phyloP scores from a whole-genome alignment of 2,329 filamentous ascomycete genomes.

The Phyllosticta capitalensis region DNA sequence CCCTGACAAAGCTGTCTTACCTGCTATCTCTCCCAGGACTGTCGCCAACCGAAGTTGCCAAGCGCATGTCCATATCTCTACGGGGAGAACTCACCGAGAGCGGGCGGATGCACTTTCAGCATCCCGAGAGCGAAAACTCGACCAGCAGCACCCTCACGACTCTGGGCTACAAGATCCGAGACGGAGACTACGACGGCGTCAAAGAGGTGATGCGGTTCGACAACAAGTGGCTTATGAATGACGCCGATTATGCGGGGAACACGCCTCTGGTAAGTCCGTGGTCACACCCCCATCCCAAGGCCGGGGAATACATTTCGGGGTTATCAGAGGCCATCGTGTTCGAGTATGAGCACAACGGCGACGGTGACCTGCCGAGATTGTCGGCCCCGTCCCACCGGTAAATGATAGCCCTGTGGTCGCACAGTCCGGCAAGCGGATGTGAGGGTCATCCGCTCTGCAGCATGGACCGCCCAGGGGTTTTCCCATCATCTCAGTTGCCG shows the following conservation, averaged over 20 bases:
- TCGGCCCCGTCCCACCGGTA: background rate
- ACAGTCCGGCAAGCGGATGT: background rate
- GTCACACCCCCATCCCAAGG: background rate
- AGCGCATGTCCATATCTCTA: constrained; percentile 63
- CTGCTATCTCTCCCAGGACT: constrained; percentile 61
- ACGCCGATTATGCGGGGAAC: constrained; percentile 73
- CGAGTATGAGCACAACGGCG: background rate
- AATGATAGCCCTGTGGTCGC: background rate
- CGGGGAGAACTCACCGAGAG: constrained; percentile 80
- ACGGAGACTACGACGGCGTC: constrained; percentile 57
- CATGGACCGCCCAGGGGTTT: background rate
- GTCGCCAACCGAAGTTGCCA: constrained; percentile 55
- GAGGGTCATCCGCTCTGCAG: background rate
- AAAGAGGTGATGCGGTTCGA: constrained; percentile 58
- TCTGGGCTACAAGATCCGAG: constrained; percentile 70
- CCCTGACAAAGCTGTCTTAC: constrained; percentile 83
- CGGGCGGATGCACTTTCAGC: constrained; percentile 62
- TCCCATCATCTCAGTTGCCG: background rate
- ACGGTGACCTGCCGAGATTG: background rate
- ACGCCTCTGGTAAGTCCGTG: constrained; percentile 43
- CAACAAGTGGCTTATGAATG: constrained; percentile 59
- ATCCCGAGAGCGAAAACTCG: constrained; percentile 51
- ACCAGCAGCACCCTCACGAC: constrained; percentile 60
- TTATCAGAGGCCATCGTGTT: background rate
- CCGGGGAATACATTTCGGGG: background rate